Conservation (phyloP, 2,329 filamentous ascomycete genomes). For the Aureobasidium melanogenum region DNA sequence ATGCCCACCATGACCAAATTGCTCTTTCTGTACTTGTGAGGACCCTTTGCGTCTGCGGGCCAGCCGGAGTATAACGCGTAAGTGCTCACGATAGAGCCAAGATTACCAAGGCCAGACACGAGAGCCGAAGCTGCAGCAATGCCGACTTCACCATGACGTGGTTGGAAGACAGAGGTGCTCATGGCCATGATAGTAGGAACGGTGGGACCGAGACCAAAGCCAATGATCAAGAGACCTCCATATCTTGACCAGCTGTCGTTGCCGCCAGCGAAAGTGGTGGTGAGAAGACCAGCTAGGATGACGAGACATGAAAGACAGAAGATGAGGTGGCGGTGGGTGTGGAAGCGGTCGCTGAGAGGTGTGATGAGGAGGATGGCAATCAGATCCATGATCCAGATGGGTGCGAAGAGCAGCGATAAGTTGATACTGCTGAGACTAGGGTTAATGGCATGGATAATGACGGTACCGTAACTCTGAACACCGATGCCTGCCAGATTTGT, state of each 20-base stretch:
- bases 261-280: constrained; percentile 65
- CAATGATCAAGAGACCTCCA: constrained; percentile 79
- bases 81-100: constrained; percentile 78
- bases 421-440: constrained; percentile 62
- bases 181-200: constrained; percentile 92
- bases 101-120: constrained; percentile 78
- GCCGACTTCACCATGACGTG: constrained; percentile 80
- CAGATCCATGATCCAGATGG: constrained; percentile 80
- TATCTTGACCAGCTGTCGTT: constrained; percentile 72
- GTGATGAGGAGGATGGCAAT: constrained; percentile 79
- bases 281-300: constrained; percentile 73
- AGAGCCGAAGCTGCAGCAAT: constrained; percentile 79
- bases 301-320: constrained; percentile 68
- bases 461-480: constrained; percentile 76
- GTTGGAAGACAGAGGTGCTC: constrained; percentile 85
- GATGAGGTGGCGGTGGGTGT: constrained; percentile 68
- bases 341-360: constrained; percentile 79
- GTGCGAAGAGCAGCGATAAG: constrained; percentile 75
- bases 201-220: constrained; percentile 82
- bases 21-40: constrained; percentile 68
- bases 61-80: constrained; percentile 86
- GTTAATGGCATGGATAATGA: constrained; percentile 76
- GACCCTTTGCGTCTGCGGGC: constrained; percentile 57
- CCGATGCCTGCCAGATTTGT: constrained; percentile 46
- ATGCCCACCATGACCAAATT: constrained; percentile 87